These are phyloP conservation scores for Mycena rosella DNA, from an alignment of 768 basidiomycete species.

Conservation along the genomic window DNA sequence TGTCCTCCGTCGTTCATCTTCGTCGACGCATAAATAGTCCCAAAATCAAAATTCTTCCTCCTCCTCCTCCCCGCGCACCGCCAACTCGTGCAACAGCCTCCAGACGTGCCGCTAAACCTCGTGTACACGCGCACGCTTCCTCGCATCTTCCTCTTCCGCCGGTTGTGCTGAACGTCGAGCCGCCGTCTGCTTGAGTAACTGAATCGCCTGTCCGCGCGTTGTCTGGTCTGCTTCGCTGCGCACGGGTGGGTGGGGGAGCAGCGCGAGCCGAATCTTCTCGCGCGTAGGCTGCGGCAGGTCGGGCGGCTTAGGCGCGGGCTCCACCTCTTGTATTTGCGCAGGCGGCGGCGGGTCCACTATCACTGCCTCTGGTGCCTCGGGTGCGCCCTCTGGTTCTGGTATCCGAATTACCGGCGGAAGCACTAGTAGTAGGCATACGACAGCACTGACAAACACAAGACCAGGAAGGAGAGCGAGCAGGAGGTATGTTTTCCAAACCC, in stretches of 20 bases:
- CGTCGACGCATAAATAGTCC: background rate
- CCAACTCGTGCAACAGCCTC: background rate
- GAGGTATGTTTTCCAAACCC: background rate
- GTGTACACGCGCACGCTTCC: background rate
- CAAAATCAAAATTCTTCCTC: background rate
- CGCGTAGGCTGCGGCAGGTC: background rate
- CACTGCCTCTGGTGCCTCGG: too few species aligned
- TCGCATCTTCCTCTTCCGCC: background rate
- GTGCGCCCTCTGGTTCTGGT: too few species aligned
- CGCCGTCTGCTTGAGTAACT: background rate
- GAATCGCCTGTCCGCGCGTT: background rate
- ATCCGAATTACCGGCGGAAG: background rate
- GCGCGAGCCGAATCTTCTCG: background rate
- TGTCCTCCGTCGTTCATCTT: too few species aligned
- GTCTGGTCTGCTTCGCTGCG: background rate
- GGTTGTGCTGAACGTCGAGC: background rate
- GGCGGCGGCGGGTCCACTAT: background rate
- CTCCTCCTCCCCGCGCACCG: background rate
- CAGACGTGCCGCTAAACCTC: conserved; percentile 3
- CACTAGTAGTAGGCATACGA: background rate
- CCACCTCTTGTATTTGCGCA: background rate
- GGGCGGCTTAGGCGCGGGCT: background rate
- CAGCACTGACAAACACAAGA: background rate
- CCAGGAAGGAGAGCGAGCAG: background rate
- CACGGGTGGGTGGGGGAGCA: background rate